Evolutionary conservation across 176 grass and related monocot genomes (phyloP), one percentile per base, ranked within the genome.

Genomic region (Aegilops speltoides): DNA sequence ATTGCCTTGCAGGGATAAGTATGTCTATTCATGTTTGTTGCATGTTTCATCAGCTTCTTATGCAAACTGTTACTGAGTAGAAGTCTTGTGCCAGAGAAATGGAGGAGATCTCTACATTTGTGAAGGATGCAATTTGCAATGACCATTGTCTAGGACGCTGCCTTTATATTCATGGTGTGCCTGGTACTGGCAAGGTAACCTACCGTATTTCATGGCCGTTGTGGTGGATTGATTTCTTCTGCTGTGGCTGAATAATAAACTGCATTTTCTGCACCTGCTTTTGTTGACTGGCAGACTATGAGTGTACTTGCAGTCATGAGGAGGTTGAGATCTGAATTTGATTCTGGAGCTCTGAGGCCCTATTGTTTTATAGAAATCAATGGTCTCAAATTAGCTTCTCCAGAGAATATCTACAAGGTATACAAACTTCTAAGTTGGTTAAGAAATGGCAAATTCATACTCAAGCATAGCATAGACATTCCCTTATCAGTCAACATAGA

Each of bases 81-180:
- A 73, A 69, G 25, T 91, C 64, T 61, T 73, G 24, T 89, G 80
- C 32, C 83, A 98, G 97, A 71, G 94, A 98, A 91, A 98, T 96
- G 97, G 90, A 91, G 83, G 94, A 96, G 84, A 98, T 96, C 78
- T 84, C 87, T 83, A 66, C 87, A 91, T 96, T 96, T 89, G 84
- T 98, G 26, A 98, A 93, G 86, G 97, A 93, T 86, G 92, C 97
- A 62, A 96, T 98, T 73, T 92, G 90, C 84, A 91, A 91, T 72
- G 88, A 91, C n/a, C 90, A 98, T 43, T 96, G 97, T 86, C 87
- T 93, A 71, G 94, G 97, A n/a, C 97, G 90, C 43, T 96, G 97
- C 86, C 91, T 98, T 69, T 98, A 96, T 83, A 96, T 98, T 88
- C 92, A 98, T 80, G 97, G 94, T 91, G 97, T 98, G 79, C 97